A percentile compares a stretch with the other conserved stretches of the same genome.
Conservation (phyloP, 75 land plant species). For the Chamaecyparis obtusa region DNA sequence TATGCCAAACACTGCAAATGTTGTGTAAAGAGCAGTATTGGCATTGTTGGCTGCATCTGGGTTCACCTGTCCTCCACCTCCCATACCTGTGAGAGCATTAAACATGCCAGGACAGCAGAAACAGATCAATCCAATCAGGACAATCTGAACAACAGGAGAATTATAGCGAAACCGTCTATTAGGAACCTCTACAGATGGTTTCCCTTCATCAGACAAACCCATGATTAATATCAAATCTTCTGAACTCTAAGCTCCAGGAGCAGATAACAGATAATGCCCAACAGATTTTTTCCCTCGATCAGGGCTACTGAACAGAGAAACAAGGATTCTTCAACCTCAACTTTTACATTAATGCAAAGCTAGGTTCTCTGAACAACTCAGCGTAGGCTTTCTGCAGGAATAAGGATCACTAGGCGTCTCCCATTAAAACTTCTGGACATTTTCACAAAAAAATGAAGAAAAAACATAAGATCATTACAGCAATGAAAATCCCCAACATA, state of each 20-base stretch:
- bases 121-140: conserved; percentile 78
- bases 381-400: too few relatives aligned
- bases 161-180: conserved; percentile 40
- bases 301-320: too few relatives aligned
- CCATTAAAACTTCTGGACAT: too few relatives aligned
- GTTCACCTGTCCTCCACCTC: conserved; percentile 88
- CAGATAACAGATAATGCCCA: too few relatives aligned
- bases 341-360: too few relatives aligned
- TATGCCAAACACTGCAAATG: conserved; percentile 86
- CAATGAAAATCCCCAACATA: too few relatives aligned
- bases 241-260: background rate
- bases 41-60: conserved; percentile 54
- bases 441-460: too few relatives aligned
- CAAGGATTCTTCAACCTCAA: too few relatives aligned
- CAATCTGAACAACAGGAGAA: conserved; percentile 63
- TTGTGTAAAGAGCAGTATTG: conserved; percentile 45
- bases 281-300: too few relatives aligned
- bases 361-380: too few relatives aligned
- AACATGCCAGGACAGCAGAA: conserved; percentile 99
- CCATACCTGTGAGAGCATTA: conserved; percentile 91
- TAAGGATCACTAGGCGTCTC: too few relatives aligned
- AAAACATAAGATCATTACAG: too few relatives aligned
- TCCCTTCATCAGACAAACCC: background rate
- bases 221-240: background rate
- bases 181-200: background rate